These are phyloP conservation scores for Ulvella scutata DNA, from an alignment of 139 green algal species.

Conservation along the genomic window DNA sequence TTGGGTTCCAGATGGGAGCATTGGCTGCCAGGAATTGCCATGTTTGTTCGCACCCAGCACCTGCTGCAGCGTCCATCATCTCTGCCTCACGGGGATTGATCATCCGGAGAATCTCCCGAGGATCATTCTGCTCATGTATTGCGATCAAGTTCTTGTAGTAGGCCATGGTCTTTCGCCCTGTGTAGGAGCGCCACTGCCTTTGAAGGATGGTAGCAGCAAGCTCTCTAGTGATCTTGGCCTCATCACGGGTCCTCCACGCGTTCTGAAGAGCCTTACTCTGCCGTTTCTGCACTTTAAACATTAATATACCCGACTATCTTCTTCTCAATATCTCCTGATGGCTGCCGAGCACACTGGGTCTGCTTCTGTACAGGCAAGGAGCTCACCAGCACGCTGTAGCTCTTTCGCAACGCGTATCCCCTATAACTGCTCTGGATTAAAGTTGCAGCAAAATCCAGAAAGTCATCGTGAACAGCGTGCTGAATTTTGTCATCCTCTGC, in stretches of 20 bases:
- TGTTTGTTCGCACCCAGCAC: no score
- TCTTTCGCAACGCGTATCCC: background rate
- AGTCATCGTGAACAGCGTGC: background rate
- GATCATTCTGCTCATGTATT: conserved; percentile 25
- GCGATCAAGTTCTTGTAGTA: background rate
- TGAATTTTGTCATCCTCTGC: no score
- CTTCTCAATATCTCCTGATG: no score
- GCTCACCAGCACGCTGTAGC: background rate
- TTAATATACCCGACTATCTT: no score
- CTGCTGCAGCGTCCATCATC: conserved; percentile 49
- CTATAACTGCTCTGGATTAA: background rate
- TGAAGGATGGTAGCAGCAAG: background rate
- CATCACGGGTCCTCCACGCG: background rate
- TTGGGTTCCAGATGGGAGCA: no score
- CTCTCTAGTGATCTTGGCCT: background rate
- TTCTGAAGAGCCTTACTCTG: background rate
- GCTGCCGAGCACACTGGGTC: no score
- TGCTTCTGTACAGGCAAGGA: no score
- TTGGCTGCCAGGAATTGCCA: no score
- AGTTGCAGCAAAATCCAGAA: background rate
- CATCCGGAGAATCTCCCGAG: conserved; percentile 30
- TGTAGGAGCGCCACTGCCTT: background rate
- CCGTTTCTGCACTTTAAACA: background rate
- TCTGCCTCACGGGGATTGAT: conserved; percentile 48
- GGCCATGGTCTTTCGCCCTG: background rate